Conservation (phyloP, 805 yeast genomes). For the Nakazawaea populi region DNA sequence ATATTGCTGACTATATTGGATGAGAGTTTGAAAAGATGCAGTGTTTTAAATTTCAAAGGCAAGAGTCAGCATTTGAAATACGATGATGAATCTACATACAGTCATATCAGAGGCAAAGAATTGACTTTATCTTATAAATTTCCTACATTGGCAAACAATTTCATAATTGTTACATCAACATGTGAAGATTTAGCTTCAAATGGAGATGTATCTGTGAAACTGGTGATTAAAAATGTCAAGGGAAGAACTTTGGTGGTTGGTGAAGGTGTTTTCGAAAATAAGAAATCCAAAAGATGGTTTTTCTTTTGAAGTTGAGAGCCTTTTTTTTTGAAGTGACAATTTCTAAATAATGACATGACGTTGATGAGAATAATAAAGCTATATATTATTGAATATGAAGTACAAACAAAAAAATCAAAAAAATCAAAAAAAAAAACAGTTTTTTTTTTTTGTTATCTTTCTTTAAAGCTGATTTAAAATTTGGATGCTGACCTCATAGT, state of each 20-base stretch:
- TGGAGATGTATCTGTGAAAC: conserved; percentile 36
- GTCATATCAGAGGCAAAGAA: conserved; percentile 37
- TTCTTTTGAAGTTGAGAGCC: conserved; percentile 3
- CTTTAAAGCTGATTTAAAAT: neutral
- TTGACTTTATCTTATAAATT: conserved; percentile 49
- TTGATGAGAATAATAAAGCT: too few species aligned
- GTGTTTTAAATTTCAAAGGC: conserved; percentile 28
- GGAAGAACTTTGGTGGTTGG: conserved; percentile 57
- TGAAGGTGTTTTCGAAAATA: conserved; percentile 33
- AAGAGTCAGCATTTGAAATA: conserved; percentile 23
- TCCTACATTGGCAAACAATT: conserved; percentile 78
- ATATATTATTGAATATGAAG: too few species aligned
- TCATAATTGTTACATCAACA: conserved; percentile 58
- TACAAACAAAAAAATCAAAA: too few species aligned
- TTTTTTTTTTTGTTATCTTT: neutral
- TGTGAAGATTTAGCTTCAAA: conserved; percentile 23
- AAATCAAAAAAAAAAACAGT: too few species aligned
- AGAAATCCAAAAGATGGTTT: conserved; percentile 10
- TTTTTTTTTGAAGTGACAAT: too few species aligned
- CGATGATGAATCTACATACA: conserved; percentile 15
- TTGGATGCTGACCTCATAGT: conserved; percentile 10
- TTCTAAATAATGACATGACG: too few species aligned
- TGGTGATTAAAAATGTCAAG: conserved; percentile 45
- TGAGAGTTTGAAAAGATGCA: conserved; percentile 61
- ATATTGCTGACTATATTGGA: conserved; percentile 75